phyloP scores from a whole-genome alignment of 2,329 filamentous ascomycete species.

The Diplodia intermedia region DNA sequence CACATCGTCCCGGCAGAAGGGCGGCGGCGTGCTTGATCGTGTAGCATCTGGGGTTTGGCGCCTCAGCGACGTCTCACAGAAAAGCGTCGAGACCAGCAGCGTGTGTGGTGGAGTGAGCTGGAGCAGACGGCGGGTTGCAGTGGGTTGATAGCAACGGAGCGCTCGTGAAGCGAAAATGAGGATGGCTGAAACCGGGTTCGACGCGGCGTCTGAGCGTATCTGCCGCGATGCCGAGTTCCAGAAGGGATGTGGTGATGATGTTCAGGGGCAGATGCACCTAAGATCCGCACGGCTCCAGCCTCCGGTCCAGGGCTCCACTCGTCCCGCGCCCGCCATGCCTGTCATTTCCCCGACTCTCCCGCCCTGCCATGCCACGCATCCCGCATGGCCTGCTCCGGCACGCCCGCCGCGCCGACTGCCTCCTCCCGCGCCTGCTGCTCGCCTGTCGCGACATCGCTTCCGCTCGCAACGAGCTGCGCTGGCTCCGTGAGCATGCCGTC shows the following conservation, averaged over 20 bases:
- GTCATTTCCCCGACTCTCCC: conserved; percentile 18
- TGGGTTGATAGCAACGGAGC: background rate
- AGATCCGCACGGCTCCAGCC: conserved; percentile 11
- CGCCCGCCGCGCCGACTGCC: conserved; percentile 61
- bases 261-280: conserved; percentile 22
- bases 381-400: conserved; percentile 63
- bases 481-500: conserved; percentile 69
- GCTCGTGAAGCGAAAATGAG: conserved; percentile 10
- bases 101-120: background rate
- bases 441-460: conserved; percentile 68
- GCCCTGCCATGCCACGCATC: conserved; percentile 61
- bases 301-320: conserved; percentile 6
- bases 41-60: background rate
- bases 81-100: background rate
- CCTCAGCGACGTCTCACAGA: background rate
- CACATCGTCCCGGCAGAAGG: background rate
- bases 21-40: background rate
- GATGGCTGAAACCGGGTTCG: background rate
- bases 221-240: too few relatives aligned
- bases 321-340: conserved; percentile 18
- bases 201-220: background rate
- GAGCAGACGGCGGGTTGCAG: background rate
- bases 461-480: conserved; percentile 73
- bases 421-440: conserved; percentile 67
- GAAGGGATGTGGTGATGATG: background rate